Percentiles rank a stretch among this genome's conserved stretches.
Conservation (phyloP, 257 asterid species). For the Solanum piurae region DNA sequence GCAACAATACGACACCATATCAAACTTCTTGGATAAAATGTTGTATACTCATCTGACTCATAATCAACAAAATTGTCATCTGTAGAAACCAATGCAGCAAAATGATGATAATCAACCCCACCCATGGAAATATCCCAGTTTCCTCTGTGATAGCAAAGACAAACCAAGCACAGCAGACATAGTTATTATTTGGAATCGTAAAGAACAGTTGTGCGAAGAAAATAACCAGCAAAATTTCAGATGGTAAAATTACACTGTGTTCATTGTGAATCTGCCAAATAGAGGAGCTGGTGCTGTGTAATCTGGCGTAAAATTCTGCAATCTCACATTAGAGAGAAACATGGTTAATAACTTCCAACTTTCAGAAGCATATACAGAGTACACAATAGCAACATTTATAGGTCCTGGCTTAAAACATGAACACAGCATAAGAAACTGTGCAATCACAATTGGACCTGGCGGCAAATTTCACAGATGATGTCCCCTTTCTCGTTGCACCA, state of each 20-base stretch:
- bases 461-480: conserved; percentile 76
- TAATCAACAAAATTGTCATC: conserved; percentile 26
- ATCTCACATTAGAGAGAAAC: conserved; percentile 2
- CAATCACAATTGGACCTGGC: conserved; percentile 21
- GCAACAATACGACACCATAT: conserved; percentile 63
- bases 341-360: not conserved
- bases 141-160: conserved; percentile 29
- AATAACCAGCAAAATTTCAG: not conserved
- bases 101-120: conserved; percentile 34
- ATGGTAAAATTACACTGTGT: conserved; percentile 44
- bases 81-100: conserved; percentile 29
- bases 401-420: not conserved
- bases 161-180: not conserved
- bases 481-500: conserved; percentile 96
- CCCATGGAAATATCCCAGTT: conserved; percentile 67
- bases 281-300: conserved; percentile 68
- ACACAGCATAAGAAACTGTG: not conserved
- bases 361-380: not conserved
- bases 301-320: conserved; percentile 71
- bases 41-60: conserved; percentile 26
- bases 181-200: not conserved
- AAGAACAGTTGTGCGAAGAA: not conserved
- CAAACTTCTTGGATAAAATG: conserved; percentile 41
- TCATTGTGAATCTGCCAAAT: conserved; percentile 46
- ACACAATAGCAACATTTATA: not conserved